Percentiles rank a stretch among this genome's conserved stretches.
These are phyloP conservation scores for Saturnispora hagleri DNA, from an alignment of 805 yeast species.

Conservation along the genomic window DNA sequence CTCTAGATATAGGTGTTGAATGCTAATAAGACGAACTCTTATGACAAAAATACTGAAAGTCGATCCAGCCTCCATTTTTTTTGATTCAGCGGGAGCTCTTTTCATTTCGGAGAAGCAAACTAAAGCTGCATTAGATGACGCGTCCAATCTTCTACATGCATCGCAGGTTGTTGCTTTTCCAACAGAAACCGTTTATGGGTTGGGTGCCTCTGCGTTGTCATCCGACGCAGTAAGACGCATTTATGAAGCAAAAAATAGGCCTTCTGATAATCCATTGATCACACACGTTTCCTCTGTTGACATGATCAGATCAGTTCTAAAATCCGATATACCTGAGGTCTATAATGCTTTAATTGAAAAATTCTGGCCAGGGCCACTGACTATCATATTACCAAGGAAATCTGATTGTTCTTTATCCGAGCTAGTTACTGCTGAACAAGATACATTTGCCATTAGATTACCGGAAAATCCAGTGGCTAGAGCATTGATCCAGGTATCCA, in stretches of 20 bases:
- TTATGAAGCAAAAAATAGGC: constrained; percentile 84
- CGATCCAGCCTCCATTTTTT: constrained; percentile 41
- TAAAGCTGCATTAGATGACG: constrained; percentile 37
- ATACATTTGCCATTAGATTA: constrained; percentile 86
- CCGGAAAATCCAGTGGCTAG: constrained; percentile 86
- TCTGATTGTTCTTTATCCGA: constrained; percentile 46
- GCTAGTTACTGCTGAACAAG: constrained; percentile 76
- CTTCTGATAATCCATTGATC: constrained; percentile 91
- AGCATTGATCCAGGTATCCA: constrained; percentile 75
- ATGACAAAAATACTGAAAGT: constrained; percentile 44
- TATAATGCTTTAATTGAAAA: constrained; percentile 55
- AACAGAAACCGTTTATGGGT: constrained; percentile 94
- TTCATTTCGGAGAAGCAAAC: constrained; percentile 34
- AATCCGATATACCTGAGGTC: constrained; percentile 53
- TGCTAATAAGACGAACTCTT: neutral
- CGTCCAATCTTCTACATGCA: constrained; percentile 45
- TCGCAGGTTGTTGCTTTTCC: constrained; percentile 81
- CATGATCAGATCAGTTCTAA: constrained; percentile 57
- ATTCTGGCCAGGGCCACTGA: constrained; percentile 96
- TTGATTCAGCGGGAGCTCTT: constrained; percentile 27
- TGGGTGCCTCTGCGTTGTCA: constrained; percentile 77
- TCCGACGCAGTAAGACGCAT: constrained; percentile 69
- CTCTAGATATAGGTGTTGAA: neutral
- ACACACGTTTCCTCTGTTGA: constrained; percentile 75
- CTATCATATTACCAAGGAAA: constrained; percentile 66